Conservation (phyloP, 108 stramenopile species). For the Pseudonitzschia multistriata region DNA sequence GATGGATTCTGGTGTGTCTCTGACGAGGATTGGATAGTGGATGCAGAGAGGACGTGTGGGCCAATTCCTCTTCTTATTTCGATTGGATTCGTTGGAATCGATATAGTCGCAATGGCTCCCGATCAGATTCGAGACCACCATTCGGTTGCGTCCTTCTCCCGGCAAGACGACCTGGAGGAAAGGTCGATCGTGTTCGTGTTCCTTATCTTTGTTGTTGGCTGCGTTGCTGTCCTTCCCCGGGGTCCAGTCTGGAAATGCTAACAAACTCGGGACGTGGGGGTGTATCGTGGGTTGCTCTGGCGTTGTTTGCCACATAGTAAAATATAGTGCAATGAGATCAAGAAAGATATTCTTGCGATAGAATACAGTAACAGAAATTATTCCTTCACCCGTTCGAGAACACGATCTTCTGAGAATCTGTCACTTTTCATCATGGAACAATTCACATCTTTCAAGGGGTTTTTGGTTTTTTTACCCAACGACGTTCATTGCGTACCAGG, state of each 20-base stretch:
- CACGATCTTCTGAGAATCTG: no score
- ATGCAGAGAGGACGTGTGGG: not conserved
- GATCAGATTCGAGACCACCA: not conserved
- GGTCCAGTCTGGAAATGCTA: not conserved
- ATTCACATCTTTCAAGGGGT: no score
- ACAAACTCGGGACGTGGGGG: not conserved
- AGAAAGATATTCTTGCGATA: no score
- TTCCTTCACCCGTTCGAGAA: no score
- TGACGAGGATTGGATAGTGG: conserved; percentile 40
- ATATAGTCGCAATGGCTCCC: not conserved
- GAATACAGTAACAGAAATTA: no score
- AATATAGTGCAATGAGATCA: no score
- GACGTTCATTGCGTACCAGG: no score
- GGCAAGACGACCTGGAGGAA: not conserved
- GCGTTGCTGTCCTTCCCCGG: not conserved
- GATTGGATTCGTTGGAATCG: not conserved
- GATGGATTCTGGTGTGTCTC: conserved; percentile 52
- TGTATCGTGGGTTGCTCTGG: not conserved
- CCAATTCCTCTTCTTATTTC: not conserved
- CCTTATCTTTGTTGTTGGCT: not conserved
- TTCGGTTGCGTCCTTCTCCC: not conserved
- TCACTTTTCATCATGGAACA: no score
- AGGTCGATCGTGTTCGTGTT: not conserved
- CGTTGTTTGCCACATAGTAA: no score
- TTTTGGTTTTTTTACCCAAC: no score